Evolutionary conservation across 140 eudicot genomes (phyloP).

Genomic region (Senecio squalidus): DNA sequence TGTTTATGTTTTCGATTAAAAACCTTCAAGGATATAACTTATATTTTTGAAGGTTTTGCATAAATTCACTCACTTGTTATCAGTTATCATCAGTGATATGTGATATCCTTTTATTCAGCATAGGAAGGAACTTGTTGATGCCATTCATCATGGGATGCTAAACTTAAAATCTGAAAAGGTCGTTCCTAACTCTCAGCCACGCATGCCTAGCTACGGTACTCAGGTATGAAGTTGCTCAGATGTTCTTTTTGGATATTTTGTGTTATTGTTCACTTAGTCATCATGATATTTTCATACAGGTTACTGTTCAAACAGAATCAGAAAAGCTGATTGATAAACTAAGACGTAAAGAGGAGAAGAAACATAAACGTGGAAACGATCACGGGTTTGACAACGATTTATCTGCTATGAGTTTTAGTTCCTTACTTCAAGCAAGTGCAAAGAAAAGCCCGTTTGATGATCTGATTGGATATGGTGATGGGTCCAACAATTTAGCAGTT

Average conservation of each 20-base stretch:
- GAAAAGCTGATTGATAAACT: conserved; percentile 86
- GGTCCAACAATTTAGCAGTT: conserved; percentile 41
- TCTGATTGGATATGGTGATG: conserved; percentile 82
- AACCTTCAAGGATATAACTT: no score
- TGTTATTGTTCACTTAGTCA: neutral
- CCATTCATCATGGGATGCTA: conserved; percentile 74
- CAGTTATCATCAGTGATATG: conserved; percentile 4
- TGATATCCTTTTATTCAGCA: conserved; percentile 45
- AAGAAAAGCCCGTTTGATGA: conserved; percentile 76
- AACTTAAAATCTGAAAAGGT: conserved; percentile 73
- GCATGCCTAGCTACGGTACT: conserved; percentile 94
- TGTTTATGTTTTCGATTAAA: no score
- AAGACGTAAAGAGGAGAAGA: conserved; percentile 94
- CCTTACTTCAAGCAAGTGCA: conserved; percentile 95
- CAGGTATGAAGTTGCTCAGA: conserved; percentile 46
- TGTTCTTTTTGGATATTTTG: neutral
- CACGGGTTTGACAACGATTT: conserved; percentile 63
- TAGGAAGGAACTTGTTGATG: conserved; percentile 85
- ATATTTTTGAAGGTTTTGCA: conserved; percentile 13
- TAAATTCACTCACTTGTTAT: conserved; percentile 1
- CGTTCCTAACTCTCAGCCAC: conserved; percentile 52
- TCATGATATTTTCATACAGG: conserved; percentile 38
- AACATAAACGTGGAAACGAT: conserved; percentile 74
- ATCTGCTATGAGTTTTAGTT: conserved; percentile 52
- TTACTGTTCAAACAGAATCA: conserved; percentile 92